Percentiles rank a stretch among this genome's conserved stretches.
Evolutionary conservation across 2,329 filamentous ascomycete genomes (phyloP).

Genomic region (Didymella keratinophila): DNA sequence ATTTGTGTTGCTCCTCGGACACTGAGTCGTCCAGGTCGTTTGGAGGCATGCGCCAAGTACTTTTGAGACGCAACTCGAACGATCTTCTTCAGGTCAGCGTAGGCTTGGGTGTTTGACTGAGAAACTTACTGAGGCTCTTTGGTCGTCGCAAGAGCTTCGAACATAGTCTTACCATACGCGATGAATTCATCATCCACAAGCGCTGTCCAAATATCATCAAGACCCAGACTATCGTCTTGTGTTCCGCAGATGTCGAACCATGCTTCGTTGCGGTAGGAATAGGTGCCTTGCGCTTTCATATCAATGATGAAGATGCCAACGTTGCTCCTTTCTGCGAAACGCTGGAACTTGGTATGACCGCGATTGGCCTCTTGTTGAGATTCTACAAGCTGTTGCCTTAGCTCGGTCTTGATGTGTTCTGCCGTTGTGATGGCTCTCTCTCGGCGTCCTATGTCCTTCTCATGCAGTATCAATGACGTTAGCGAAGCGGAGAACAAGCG

Average conservation of each 20-base stretch:
- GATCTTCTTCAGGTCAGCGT: background rate
- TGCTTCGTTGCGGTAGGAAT: slow-evolving; percentile 51
- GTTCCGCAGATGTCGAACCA: slow-evolving; percentile 32
- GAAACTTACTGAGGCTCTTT: slow-evolving; percentile 28
- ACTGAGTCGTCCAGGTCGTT: too few relatives aligned
- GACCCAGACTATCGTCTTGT: too few relatives aligned
- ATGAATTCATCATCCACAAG: slow-evolving; percentile 27
- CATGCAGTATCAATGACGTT: slow-evolving; percentile 50
- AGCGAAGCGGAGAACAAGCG: slow-evolving; percentile 51
- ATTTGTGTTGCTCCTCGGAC: slow-evolving; percentile 32
- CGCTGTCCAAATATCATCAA: too few relatives aligned
- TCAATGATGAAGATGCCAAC: slow-evolving; percentile 51
- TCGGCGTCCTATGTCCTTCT: slow-evolving; percentile 50
- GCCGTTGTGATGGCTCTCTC: slow-evolving; percentile 42
- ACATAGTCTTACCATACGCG: slow-evolving; percentile 25
- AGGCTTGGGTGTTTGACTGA: too few relatives aligned
- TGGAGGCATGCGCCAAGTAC: slow-evolving; percentile 34
- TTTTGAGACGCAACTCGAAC: slow-evolving; percentile 51
- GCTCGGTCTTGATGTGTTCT: slow-evolving; percentile 19
- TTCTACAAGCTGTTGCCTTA: slow-evolving; percentile 17
- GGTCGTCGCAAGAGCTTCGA: slow-evolving; percentile 22
- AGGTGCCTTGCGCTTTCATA: slow-evolving; percentile 35
- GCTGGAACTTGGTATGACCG: slow-evolving; percentile 40
- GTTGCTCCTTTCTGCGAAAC: slow-evolving; percentile 34
- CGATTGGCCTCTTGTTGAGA: slow-evolving; percentile 40